Base-by-base conservation (phyloP, 1,139 yeast genomes). In the Blastobotrys apis region DNA sequence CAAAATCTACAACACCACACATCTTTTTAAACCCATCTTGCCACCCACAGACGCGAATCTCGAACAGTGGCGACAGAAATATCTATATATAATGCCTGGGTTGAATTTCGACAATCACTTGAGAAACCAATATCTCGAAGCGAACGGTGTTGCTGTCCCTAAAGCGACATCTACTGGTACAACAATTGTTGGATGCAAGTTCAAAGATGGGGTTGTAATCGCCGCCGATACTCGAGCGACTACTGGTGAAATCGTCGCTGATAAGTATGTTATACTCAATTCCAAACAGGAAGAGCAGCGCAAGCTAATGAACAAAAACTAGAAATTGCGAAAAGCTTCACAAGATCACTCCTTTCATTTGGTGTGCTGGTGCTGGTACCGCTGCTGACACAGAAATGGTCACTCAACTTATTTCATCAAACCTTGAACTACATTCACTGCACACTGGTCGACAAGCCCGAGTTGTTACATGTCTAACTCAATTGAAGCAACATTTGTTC, bases 321-420 rank as follows among this genome's bases (percentile, higher is more conserved):
- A 33, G 36, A 10, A 92, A 92, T 71, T 90, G 97, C 74, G 97
- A 90, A 63, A 92, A 92, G 69, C 74, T 92, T 53, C 98, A 92
- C 69, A 73, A 95, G 58, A 77, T 92, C 57, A 78, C 97, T 2
- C 97, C 98, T 10, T 78, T 77, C 62, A 92, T 92, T 61, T 92
- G 98, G 98, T 92, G 97, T 78, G 97, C 97, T 44, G 98, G 98
- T 58, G 98, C 98, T 3, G 98, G 98, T 65, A 92, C 98, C 16
- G 98, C 98, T 37, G 98, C 98, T n/a, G 98, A 92, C 64, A 92
- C 97, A 9, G 97, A 92, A 64, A 84, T 84, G 85, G 95, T 86
- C 23, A 92, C 98, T 5, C 95, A 87, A 66, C 74, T 92, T 62
- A 88, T 88, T 57, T 80, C 90, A 25, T 86, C 95, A 40, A 90